Evolutionary conservation across 129 eudicot genomes (phyloP), one percentile per base, ranked within the genome.

Genomic region (Arctium lappa): DNA sequence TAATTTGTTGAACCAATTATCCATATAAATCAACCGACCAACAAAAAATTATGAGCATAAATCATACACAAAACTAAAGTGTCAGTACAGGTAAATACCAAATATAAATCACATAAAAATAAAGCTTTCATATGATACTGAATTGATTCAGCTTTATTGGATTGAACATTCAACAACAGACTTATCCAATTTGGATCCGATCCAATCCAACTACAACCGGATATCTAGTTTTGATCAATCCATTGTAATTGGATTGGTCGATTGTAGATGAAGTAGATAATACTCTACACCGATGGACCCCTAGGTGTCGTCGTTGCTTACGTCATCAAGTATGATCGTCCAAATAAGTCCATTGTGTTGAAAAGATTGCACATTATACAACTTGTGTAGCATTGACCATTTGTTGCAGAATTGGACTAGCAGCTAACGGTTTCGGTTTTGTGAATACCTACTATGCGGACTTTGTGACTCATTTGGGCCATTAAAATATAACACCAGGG

Each of bases 401-500:
- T 68, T 68, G 44, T 39, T 27, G 12, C 31, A 66, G 11, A 32
- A 66, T 78, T 65, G 22, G 18, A 74, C 76, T 79, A 77, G 37
- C 73, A 44, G 13, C 56, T 78, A 80, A 56, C 84, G 72, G 78
- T 80, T 80, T 80, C 84, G 62, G 36, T 72, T 65, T 80, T 80
- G 40, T 72, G 62, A 37, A 30, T 80, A 16, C 2, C 36, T 62
- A 15, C 22, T 44, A 12, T 30, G 37, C 6, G 9, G 82, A 30
- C 82, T 16, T 16, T 60, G 29, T 60, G 29, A n/a, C 27, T 60
- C 68, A 60, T 60, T 60, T 6, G 29, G 13, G 68, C 13, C 6
- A 60, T 22, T 22, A 22, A 22, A 22, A 22, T 22, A 22, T 22
- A 22, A 22, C 27, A 22, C 27, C 27, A 22, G 27, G 27, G 27